phyloP scores from a whole-genome alignment of 2,329 filamentous ascomycete genomes.

The Colletotrichum sp. region DNA sequence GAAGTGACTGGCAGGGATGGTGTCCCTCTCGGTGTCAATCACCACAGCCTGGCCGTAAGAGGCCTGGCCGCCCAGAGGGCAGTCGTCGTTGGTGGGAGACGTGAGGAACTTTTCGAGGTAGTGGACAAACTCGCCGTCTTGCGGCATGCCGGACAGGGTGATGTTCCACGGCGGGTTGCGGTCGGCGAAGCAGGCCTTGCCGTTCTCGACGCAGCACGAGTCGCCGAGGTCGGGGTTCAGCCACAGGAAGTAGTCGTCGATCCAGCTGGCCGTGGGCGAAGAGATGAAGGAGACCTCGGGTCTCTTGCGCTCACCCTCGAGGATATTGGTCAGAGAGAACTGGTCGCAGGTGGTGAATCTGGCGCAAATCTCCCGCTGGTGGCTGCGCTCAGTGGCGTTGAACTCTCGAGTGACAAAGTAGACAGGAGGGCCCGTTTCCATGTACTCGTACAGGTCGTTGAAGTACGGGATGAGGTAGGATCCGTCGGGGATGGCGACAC shows the following conservation, averaged over 20 bases:
- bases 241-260: conserved; percentile 91
- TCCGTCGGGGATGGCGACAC: conserved; percentile 90
- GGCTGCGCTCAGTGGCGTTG: conserved; percentile 75
- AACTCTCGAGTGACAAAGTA: conserved; percentile 91
- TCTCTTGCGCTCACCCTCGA: conserved; percentile 94
- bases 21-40: conserved; percentile 69
- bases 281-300: conserved; percentile 87
- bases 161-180: conserved; percentile 87
- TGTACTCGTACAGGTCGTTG: conserved; percentile 92
- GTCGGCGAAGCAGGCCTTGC: conserved; percentile 77
- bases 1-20: conserved; percentile 87
- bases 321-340: conserved; percentile 83
- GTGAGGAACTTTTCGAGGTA: conserved; percentile 86
- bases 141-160: conserved; percentile 88
- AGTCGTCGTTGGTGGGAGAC: conserved; percentile 80
- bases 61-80: conserved; percentile 86
- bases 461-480: conserved; percentile 97
- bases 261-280: conserved; percentile 89
- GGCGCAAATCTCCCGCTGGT: conserved; percentile 88
- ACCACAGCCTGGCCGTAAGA: conserved; percentile 87
- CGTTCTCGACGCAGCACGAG: conserved; percentile 72
- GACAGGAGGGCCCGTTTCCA: conserved; percentile 89
- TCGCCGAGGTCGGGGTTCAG: conserved; percentile 82
- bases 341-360: conserved; percentile 88
- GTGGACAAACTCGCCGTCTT: conserved; percentile 86